Evolutionary conservation across 164 flowering plant genomes (phyloP).

Genomic region (Liriodendron chinense): DNA sequence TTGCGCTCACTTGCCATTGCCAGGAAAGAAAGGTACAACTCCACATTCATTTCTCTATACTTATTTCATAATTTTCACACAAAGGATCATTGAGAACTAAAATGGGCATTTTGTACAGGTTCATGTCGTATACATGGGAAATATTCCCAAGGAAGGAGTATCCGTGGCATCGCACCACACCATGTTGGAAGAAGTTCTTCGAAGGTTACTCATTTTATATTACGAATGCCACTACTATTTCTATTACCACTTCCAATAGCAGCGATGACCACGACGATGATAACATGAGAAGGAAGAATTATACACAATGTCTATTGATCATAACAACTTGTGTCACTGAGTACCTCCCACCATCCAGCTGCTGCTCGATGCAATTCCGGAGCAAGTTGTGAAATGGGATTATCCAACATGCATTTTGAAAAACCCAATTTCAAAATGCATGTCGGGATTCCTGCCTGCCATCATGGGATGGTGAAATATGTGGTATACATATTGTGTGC

Average conservation of each 20-base stretch:
- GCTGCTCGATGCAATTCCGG: no score
- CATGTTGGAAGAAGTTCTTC: slow-evolving; percentile 30
- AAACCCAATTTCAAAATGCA: neutral
- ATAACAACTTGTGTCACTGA: no score
- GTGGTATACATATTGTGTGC: neutral
- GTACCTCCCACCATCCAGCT: no score
- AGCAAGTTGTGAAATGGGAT: no score
- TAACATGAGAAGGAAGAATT: neutral
- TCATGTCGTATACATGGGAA: slow-evolving; percentile 51
- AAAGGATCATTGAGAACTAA: neutral
- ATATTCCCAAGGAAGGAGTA: slow-evolving; percentile 19
- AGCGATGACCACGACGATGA: no score
- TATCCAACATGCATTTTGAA: no score
- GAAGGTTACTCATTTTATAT: slow-evolving; percentile 7
- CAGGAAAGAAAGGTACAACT: slow-evolving; percentile 4
- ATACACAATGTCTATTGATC: no score
- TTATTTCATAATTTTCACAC: neutral
- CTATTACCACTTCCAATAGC: neutral
- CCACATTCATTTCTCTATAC: neutral
- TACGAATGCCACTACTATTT: neutral
- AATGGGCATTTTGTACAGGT: slow-evolving; percentile 18
- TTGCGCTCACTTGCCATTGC: neutral
- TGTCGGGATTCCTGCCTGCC: neutral
- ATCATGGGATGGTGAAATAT: neutral
- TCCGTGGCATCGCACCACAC: slow-evolving; percentile 24